phyloP scores from a whole-genome alignment of 2,329 filamentous ascomycete genomes.

The Malbranchea zuffiana region DNA sequence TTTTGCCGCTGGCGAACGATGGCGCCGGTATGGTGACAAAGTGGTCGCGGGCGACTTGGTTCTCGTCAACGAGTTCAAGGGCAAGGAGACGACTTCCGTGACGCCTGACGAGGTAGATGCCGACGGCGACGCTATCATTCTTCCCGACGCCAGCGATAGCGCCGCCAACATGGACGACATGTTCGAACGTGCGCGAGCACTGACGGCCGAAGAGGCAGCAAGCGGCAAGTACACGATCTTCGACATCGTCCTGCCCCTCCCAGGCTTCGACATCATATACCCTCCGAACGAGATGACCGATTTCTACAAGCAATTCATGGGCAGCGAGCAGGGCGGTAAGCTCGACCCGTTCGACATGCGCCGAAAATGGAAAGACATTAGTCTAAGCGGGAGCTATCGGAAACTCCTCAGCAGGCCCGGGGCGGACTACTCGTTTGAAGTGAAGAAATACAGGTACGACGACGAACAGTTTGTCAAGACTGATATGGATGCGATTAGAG shows the following conservation, averaged over 20 bases:
- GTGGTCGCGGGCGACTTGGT: conserved; percentile 82
- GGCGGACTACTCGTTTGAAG: conserved; percentile 51
- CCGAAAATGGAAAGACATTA: conserved; percentile 73
- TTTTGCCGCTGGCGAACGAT: conserved; percentile 66
- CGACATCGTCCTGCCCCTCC: conserved; percentile 84
- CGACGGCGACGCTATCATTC: conserved; percentile 56
- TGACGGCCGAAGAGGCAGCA: conserved; percentile 66
- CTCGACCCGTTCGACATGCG: conserved; percentile 82
- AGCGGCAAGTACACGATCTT: conserved; percentile 70
- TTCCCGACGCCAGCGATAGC: conserved; percentile 48
- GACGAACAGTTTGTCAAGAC: conserved; percentile 82
- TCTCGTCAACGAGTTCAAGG: conserved; percentile 48
- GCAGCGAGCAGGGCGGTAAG: conserved; percentile 59
- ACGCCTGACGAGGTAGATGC: conserved; percentile 40
- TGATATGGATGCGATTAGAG: conserved; percentile 60
- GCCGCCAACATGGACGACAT: conserved; percentile 44
- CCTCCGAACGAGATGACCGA: conserved; percentile 71
- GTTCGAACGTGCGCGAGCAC: conserved; percentile 58
- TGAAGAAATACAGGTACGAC: conserved; percentile 54
- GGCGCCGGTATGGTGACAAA: conserved; percentile 58
- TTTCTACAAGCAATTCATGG: conserved; percentile 83
- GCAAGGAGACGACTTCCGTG: conserved; percentile 19
- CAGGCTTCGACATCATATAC: conserved; percentile 81
- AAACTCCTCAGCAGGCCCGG: conserved; percentile 67
- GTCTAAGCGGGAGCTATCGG: conserved; percentile 77